Evolutionary conservation across 176 grass and related monocot species (phyloP).

Genomic region (Raddia guianensis): DNA sequence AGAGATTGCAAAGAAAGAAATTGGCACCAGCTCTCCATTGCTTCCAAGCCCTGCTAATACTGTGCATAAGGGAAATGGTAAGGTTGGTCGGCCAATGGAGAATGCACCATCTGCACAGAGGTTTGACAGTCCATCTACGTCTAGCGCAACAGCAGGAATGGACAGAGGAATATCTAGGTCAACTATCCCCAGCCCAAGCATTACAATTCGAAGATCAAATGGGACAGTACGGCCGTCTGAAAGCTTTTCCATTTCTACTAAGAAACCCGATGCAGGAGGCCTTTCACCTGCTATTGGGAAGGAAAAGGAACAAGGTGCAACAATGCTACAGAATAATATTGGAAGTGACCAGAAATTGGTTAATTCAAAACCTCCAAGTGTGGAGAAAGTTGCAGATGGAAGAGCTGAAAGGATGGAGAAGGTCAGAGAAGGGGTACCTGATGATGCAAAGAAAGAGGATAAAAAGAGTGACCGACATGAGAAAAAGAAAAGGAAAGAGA

Average conservation of each 20-base stretch:
- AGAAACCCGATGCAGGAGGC: constrained; percentile 32
- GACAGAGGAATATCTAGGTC: constrained; percentile 56
- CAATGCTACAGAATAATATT: constrained; percentile 37
- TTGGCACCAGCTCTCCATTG: constrained; percentile 35
- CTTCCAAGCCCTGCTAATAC: constrained; percentile 36
- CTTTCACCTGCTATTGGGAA: constrained; percentile 50
- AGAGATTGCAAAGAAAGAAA: constrained; percentile 48
- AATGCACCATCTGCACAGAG: constrained; percentile 45
- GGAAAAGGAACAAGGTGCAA: constrained; percentile 49
- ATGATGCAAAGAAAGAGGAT: constrained; percentile 54
- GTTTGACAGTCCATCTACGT: constrained; percentile 47
- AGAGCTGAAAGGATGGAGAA: constrained; percentile 64
- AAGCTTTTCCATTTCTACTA: constrained; percentile 45
- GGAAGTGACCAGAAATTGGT: constrained; percentile 47
- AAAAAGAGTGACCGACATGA: constrained; percentile 53
- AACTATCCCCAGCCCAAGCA: constrained; percentile 55
- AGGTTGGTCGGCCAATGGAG: constrained; percentile 43
- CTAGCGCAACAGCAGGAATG: constrained; percentile 27
- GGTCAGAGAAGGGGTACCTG: constrained; percentile 45
- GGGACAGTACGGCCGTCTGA: constrained; percentile 48
- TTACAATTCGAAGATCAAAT: constrained; percentile 64
- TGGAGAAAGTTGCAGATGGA: constrained; percentile 63
- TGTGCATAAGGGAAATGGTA: constrained; percentile 59
- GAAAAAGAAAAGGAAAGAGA: constrained; percentile 72
- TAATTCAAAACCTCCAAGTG: constrained; percentile 32